These are phyloP conservation scores for Herpotrichia juniperi DNA, from an alignment of 2,329 filamentous ascomycete genomes.

Conservation along the genomic window DNA sequence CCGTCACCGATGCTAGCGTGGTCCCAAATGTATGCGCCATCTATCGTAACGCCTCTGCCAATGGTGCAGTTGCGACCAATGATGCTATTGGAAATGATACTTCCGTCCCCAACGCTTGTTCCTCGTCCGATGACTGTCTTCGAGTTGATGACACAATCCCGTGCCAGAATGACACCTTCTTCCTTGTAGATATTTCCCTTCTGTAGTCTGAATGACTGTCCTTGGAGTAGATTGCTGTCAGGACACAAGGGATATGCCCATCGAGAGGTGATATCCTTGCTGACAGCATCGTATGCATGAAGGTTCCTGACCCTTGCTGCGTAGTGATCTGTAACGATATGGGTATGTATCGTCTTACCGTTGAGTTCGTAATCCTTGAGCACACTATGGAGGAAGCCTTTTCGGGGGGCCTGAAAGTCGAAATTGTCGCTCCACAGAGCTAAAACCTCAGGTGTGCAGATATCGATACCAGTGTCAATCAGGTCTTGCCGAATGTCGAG, in stretches of 20 bases:
- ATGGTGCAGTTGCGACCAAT: slow-evolving; percentile 87
- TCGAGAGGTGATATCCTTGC: slow-evolving; percentile 80
- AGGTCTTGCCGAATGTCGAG: slow-evolving; percentile 86
- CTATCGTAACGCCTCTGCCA: slow-evolving; percentile 79
- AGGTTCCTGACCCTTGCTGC: slow-evolving; percentile 85
- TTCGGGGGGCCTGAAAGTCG: slow-evolving; percentile 88
- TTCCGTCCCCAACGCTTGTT: slow-evolving; percentile 76
- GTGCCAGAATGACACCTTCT: slow-evolving; percentile 74
- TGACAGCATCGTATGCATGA: slow-evolving; percentile 87
- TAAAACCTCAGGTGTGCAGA: slow-evolving; percentile 94
- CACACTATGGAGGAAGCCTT: slow-evolving; percentile 89
- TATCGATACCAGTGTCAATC: slow-evolving; percentile 94
- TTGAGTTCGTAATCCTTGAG: slow-evolving; percentile 97
- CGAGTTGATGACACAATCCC: slow-evolving; percentile 71
- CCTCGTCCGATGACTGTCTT: slow-evolving; percentile 77
- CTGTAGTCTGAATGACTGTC: slow-evolving; percentile 75
- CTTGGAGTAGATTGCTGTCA: slow-evolving; percentile 81
- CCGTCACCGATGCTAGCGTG: slow-evolving; percentile 78
- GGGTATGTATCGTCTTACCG: slow-evolving; percentile 93
- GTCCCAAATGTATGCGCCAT: slow-evolving; percentile 88
- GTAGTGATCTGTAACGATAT: slow-evolving; percentile 83
- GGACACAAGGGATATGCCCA: slow-evolving; percentile 91
- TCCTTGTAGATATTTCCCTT: slow-evolving; percentile 79
- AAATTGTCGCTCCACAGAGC: slow-evolving; percentile 98
- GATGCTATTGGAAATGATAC: slow-evolving; percentile 73